Base-by-base conservation (phyloP, 2,329 filamentous ascomycete species). In the Penicillium vulpinum region DNA sequence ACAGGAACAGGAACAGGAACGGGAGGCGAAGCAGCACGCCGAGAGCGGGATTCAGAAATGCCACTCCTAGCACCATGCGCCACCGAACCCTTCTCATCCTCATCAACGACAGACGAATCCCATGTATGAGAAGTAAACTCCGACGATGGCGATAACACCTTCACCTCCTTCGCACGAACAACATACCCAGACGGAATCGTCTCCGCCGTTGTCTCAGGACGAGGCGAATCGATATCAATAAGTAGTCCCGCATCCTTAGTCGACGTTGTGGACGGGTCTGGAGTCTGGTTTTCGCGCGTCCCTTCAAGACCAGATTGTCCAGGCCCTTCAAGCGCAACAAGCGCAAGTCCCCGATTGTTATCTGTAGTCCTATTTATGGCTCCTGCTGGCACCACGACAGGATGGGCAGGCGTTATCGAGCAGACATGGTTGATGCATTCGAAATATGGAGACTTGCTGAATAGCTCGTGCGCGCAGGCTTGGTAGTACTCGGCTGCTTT, bases 381-480 rank as follows among this genome's bases (percentile, higher is more conserved):
- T 39, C 40, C 63, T 6, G 51, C 51, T 54, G 64, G 59, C 40
- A 60, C 61, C 28, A 63, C 54, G 31, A 59, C 59, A 21, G 21
- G 26, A 9, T 61, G 60, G 13, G 62, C 60, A 2, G 70, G 67
- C 1, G 73, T 75, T 18, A 75, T 67, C 0, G 73, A 75, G 51
- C 76, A 78, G 18, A 73, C 64, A 60, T 80, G 78, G 47, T 77
- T 75, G 15, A 71, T 52, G 49, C 77, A 79, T 56, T 78, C 73
- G 46, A 79, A 79, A 57, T 74, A 79, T 0, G 74, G 73, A 8
- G 63, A 69, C 18, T 69, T 67, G 47, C 71, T 77, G 51, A 77
- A 71, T n/a, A 76, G 60, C 43, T 80, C 77, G 58, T 79, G 73
- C 1, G 76, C 73, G 59, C 76, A 77, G 5, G 77, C 78, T 62